Evolutionary conservation across 805 yeast genomes (phyloP).

Genomic region (Metschnikowia lachancei): DNA sequence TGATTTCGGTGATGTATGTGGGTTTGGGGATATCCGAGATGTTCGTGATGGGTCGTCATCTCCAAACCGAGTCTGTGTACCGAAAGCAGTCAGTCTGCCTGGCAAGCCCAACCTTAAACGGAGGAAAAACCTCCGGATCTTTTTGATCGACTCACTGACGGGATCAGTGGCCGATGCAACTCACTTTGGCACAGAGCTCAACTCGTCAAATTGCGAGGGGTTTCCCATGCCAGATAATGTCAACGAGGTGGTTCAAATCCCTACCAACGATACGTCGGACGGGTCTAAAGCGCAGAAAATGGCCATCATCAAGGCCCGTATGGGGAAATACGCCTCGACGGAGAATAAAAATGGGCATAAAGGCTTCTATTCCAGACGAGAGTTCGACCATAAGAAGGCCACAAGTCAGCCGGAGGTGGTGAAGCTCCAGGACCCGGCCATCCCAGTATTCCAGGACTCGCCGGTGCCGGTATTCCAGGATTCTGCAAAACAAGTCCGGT

Average conservation of each 20-base stretch:
- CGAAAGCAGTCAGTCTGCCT: slow-evolving; percentile 28
- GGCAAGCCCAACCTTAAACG: slow-evolving; percentile 34
- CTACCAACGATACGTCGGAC: slow-evolving; percentile 35
- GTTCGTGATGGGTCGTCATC: slow-evolving; percentile 18
- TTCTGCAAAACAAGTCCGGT: slow-evolving; percentile 25
- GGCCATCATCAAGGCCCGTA: slow-evolving; percentile 42
- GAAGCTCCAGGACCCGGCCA: slow-evolving; percentile 14
- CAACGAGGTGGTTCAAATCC: slow-evolving; percentile 60
- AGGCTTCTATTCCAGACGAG: slow-evolving; percentile 32
- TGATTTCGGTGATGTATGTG: too few relatives aligned
- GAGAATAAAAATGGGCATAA: not conserved
- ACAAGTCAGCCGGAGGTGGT: slow-evolving; percentile 19
- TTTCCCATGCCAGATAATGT: slow-evolving; percentile 58
- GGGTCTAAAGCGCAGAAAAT: slow-evolving; percentile 25
- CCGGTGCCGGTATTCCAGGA: slow-evolving; percentile 19
- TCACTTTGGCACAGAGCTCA: slow-evolving; percentile 65
- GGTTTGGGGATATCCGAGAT: not conserved
- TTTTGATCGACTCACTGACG: slow-evolving; percentile 60
- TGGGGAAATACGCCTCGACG: slow-evolving; percentile 13
- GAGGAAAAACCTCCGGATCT: slow-evolving; percentile 31
- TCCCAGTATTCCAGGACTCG: not conserved
- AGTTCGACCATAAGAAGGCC: slow-evolving; percentile 25
- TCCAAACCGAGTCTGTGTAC: slow-evolving; percentile 46
- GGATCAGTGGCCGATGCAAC: slow-evolving; percentile 64
- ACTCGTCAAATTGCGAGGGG: slow-evolving; percentile 59